Conservation (phyloP, 1,139 yeast species). For the Sugiyamaella novakii region DNA sequence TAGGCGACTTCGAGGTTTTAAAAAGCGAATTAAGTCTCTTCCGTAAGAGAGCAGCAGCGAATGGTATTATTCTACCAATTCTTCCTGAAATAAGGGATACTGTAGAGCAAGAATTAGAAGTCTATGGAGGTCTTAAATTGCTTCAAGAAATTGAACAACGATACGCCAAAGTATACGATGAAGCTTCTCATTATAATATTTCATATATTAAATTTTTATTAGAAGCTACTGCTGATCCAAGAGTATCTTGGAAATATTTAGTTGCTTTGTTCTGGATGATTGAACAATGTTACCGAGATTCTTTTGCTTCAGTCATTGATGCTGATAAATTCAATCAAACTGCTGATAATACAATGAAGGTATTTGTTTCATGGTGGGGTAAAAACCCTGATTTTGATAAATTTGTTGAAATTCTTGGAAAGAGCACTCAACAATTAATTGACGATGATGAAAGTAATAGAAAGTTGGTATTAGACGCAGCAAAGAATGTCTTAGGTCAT, state of each 20-base stretch:
- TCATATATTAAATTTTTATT: constrained; percentile 13
- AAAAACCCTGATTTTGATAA: constrained; percentile 17
- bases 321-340: constrained; percentile 12
- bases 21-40: constrained; percentile 17
- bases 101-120: constrained; percentile 13
- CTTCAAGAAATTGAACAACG: constrained; percentile 11
- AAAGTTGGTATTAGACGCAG: constrained; percentile 14
- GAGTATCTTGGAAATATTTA: constrained; percentile 19
- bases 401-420: constrained; percentile 16
- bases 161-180: constrained; percentile 5
- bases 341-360: constrained; percentile 14
- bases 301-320: constrained; percentile 12
- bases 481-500: constrained; percentile 9
- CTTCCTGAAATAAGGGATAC: constrained; percentile 19
- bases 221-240: constrained; percentile 11
- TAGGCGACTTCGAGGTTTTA: constrained; percentile 14
- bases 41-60: constrained; percentile 17
- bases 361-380: constrained; percentile 24
- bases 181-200: constrained; percentile 15
- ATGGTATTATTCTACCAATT: constrained; percentile 18
- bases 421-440: constrained; percentile 6
- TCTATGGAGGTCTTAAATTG: constrained; percentile 16
- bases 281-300: constrained; percentile 21
- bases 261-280: constrained; percentile 18
- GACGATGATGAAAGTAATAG: background rate